Evolutionary conservation across 1,284 basidiomycete species (phyloP).

Genomic region (Tilletia horrida): DNA sequence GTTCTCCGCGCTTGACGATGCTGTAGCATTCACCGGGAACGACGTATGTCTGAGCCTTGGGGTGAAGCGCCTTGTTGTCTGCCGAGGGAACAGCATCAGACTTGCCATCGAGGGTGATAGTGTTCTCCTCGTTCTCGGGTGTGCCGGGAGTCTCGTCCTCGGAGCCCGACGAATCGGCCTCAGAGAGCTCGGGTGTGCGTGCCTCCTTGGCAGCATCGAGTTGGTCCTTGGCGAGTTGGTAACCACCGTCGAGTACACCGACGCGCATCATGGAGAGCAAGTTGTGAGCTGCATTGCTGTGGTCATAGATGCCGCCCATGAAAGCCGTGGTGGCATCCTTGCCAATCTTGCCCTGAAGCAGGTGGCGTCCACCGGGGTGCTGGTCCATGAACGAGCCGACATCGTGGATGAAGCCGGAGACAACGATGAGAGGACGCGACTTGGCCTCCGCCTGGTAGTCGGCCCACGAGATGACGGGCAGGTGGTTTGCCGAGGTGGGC

Average conservation of each 20-base stretch:
- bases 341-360: conserved; percentile 47
- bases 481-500: conserved; percentile 45
- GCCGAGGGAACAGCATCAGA: not conserved
- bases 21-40: conserved; percentile 49
- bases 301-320: conserved; percentile 52
- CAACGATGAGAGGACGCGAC: conserved; percentile 47
- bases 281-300: conserved; percentile 53
- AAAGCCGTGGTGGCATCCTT: conserved; percentile 53
- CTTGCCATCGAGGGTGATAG: conserved; percentile 18
- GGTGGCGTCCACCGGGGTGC: conserved; percentile 51
- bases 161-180: conserved; percentile 22
- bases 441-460: conserved; percentile 52
- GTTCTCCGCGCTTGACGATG: conserved; percentile 41
- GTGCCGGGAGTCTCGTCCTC: conserved; percentile 32
- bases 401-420: conserved; percentile 53
- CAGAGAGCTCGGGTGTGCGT: conserved; percentile 32
- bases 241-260: conserved; percentile 52
- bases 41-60: conserved; percentile 34
- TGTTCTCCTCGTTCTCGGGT: not conserved
- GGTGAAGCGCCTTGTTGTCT: conserved; percentile 15
- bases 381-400: conserved; percentile 50
- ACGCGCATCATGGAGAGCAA: conserved; percentile 53
- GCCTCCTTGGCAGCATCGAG: conserved; percentile 29
- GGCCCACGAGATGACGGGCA: conserved; percentile 54
- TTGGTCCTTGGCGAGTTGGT: conserved; percentile 47